Evolutionary conservation across 192 early-diverging fungal genomes (phyloP), one percentile per base, ranked within the genome.

Genomic region (Chytriomyces hyalinus): DNA sequence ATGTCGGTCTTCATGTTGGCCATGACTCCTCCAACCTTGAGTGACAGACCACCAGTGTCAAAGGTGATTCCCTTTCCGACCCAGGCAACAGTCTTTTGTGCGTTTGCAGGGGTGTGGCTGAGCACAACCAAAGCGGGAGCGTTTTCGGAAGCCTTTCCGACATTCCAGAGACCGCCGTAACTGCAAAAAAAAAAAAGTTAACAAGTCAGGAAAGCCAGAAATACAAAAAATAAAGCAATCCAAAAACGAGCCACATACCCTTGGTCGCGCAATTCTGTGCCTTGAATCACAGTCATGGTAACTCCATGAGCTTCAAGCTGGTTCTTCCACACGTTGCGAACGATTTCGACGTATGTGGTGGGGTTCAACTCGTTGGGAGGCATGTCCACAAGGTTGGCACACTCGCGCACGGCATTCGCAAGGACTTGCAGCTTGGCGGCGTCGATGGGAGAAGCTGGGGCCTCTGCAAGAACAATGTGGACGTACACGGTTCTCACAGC

Each of bases 41-140:
- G 49, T 11, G 77, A 81, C 15, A 86, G 67, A 69, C 85, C 83
- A 46, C 83, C 85, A 44, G 86, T 85, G 76, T 89, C 88, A 80
- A 82, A 89, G 10, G 86, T 83, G 74, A 89, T 84, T 8, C 88
- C 88, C 80, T 89, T 89, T 70, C 88, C 88, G 26, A 88, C 88
- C 71, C 81, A 85, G 24, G 82, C 83, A 53, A 87, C 61, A 10
- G 84, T 84, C 76, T 83, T 85, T 4, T 65, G 74, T 15, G 75
- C 70, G 2, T 63, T 77, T 10, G 53, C 57, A 24, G 73, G 73
- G 20, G 63, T 76, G 70, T 84, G 80, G n/a, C 67, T 73, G 8
- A 89, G 78, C 13, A 87, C 63, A 51, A 81, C 80, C 6, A 89
- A 77, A 13, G 80, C 81, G 6, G 88, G 86, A 36, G 83, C 85